Percentiles rank a stretch among this genome's conserved stretches.
These are phyloP conservation scores for California macrophylla DNA, from an alignment of 441 rosid genomes.

Conservation along the genomic window DNA sequence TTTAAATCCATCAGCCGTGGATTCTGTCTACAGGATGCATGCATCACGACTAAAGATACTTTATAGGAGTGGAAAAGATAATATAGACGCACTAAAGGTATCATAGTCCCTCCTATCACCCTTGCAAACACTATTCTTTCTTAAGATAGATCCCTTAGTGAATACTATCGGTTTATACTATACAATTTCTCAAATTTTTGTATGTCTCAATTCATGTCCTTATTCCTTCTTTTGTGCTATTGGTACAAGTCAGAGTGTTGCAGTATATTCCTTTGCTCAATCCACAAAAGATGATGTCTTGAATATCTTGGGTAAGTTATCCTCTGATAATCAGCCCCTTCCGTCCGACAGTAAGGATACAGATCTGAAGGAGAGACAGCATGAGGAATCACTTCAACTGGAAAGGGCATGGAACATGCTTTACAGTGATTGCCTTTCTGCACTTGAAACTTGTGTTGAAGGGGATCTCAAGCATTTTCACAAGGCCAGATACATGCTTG, in stretches of 20 bases:
- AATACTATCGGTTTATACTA: background rate
- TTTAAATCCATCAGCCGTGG: conserved; percentile 81
- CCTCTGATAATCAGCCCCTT: conserved; percentile 33
- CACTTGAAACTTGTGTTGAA: conserved; percentile 79
- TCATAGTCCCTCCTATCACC: background rate
- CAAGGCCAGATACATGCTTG: conserved; percentile 94
- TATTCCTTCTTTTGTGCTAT: conserved; percentile 13
- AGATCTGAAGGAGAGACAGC: conserved; percentile 30
- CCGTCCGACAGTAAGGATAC: conserved; percentile 37
- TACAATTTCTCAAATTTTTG: conserved; percentile 10
- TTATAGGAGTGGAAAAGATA: conserved; percentile 54
- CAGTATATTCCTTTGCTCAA: conserved; percentile 52
- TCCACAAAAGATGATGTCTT: conserved; percentile 52
- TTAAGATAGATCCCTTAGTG: background rate
- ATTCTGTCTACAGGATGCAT: conserved; percentile 96
- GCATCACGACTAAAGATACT: conserved; percentile 92
- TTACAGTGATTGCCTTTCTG: conserved; percentile 83
- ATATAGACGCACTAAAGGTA: conserved; percentile 74
- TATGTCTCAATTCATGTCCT: background rate
- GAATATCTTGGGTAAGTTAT: conserved; percentile 38
- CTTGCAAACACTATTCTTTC: background rate
- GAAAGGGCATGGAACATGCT: conserved; percentile 81
- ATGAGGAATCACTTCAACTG: conserved; percentile 40
- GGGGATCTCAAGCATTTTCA: conserved; percentile 99
- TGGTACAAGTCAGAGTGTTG: conserved; percentile 40